Conservation (phyloP, 768 basidiomycete species). For the Rhizopogon sp. region DNA sequence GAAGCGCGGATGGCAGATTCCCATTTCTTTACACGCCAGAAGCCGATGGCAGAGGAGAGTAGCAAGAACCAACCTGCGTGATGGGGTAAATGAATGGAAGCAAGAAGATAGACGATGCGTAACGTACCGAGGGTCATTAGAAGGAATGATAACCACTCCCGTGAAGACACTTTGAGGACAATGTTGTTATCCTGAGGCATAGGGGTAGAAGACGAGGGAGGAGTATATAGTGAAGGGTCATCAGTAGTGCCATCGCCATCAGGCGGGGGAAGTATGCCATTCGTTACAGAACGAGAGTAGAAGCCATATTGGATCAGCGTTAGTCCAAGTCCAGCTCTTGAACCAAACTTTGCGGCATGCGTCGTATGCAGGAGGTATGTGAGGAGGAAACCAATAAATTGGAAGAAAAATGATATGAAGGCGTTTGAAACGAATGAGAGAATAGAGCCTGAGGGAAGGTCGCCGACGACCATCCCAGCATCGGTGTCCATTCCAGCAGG, state of each 20-base stretch:
- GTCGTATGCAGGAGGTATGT: constrained; percentile 90
- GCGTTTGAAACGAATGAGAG: constrained; percentile 72
- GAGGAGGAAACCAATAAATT: constrained; percentile 89
- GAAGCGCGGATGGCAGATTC: constrained; percentile 60
- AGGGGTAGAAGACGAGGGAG: constrained; percentile 17
- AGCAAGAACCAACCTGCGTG: constrained; percentile 86
- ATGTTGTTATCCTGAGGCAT: constrained; percentile 7
- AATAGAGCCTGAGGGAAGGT: constrained; percentile 79
- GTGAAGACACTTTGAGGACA: constrained; percentile 42
- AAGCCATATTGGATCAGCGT: constrained; percentile 93
- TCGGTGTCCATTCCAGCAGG: constrained; percentile 48
- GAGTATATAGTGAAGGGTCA: constrained; percentile 16
- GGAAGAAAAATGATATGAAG: constrained; percentile 93
- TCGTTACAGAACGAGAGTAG: constrained; percentile 45
- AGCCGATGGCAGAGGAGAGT: constrained; percentile 77
- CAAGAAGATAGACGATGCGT: not conserved
- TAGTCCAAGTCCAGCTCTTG: constrained; percentile 91
- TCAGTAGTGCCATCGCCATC: constrained; percentile 13
- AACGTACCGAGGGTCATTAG: constrained; percentile 80
- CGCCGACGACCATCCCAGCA: constrained; percentile 82
- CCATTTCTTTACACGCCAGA: constrained; percentile 83
- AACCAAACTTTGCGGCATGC: constrained; percentile 91
- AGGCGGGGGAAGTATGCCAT: constrained; percentile 22
- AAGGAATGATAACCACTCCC: constrained; percentile 88
- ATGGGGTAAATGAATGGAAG: not conserved